Percentiles rank a stretch among this genome's conserved stretches.
Evolutionary conservation across 2,329 filamentous ascomycete genomes (phyloP).

Genomic region (Lecanicillium sp.): DNA sequence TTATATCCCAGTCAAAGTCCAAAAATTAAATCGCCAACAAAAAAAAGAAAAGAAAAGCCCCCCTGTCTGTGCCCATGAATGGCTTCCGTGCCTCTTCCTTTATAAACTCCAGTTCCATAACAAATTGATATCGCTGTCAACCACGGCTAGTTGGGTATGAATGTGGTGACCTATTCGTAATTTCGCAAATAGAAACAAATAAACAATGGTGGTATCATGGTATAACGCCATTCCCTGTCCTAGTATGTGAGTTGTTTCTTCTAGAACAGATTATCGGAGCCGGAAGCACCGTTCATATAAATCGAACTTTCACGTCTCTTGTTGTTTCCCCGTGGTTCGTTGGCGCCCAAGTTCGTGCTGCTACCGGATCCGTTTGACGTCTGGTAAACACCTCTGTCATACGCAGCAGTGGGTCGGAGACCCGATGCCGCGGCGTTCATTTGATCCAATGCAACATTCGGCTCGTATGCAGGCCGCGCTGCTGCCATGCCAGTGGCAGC

Average conservation of each 20-base stretch:
- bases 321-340: conserved; percentile 35
- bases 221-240: not conserved
- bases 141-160: not conserved
- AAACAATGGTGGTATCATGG: conserved; percentile 10
- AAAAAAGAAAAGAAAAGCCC: conserved; percentile 3
- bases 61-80: not conserved
- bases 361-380: conserved; percentile 17
- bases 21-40: not conserved
- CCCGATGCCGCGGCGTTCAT: not conserved
- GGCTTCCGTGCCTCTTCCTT: not conserved
- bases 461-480: conserved; percentile 41
- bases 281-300: conserved; percentile 39
- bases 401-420: conserved; percentile 25
- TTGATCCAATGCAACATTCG: conserved; percentile 27
- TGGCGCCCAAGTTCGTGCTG: conserved; percentile 18
- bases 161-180: not conserved
- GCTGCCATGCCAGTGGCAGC: conserved; percentile 24
- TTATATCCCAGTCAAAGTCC: no score
- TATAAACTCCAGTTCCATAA: not conserved
- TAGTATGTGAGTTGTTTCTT: not conserved
- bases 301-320: conserved; percentile 57
- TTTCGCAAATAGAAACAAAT: not conserved
- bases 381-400: conserved; percentile 34
- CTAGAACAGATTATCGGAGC: not conserved
- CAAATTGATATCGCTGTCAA: conserved; percentile 19